Base-by-base conservation (phyloP, 257 asterid species). In the Nicotiana tabacum region DNA sequence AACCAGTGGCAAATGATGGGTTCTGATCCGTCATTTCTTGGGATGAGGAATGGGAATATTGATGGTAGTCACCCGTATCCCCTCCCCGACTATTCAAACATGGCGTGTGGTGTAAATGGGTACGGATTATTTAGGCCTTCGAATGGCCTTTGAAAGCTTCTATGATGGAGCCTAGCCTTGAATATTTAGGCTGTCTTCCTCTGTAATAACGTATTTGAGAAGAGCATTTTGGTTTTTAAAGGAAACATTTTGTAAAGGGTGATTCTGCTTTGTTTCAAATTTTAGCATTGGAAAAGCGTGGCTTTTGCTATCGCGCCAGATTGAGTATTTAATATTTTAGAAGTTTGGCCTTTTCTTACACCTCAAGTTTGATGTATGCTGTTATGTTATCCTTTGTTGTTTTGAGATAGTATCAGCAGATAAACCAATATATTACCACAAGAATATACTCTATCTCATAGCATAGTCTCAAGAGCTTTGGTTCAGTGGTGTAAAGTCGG, bases 81-180 rank as follows among this genome's bases (percentile, higher is more conserved):
- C 51, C 29, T 86, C 33, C 88, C 92, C 0, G 99, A 95, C 57
- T 92, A 92, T 88, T 77, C 88, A 29, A 91, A 90, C 83, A 85
- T 85, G 58, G 67, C 87, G 3, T 87, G 83, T 35, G 95, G 95
- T 51, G 85, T 89, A 83, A 95, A 91, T 66, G 92, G 92, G 17
- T 95, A 91, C 85, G 81, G 92, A 2, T 86, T 90, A 60, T 95
- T 87, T 89, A 88, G 95, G 86, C 97, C 98, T 39, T 92, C 96
- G 21, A 95, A 86, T 82, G 97, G 98, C 81, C 91, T 61, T 66
- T 95, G 88, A 89, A 68, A 76, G 80, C 46, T 76, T 51, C 65
- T 76, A 74, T 11, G 51, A 16, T 0, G 46, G 80, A 76, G 65
- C 80, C 80, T 76, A 4, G 80, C 64, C 80, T 76, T 27, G 64